Evolutionary conservation across 306 rosid genomes (phyloP).

Genomic region (Amphicarpaea edgeworthii): DNA sequence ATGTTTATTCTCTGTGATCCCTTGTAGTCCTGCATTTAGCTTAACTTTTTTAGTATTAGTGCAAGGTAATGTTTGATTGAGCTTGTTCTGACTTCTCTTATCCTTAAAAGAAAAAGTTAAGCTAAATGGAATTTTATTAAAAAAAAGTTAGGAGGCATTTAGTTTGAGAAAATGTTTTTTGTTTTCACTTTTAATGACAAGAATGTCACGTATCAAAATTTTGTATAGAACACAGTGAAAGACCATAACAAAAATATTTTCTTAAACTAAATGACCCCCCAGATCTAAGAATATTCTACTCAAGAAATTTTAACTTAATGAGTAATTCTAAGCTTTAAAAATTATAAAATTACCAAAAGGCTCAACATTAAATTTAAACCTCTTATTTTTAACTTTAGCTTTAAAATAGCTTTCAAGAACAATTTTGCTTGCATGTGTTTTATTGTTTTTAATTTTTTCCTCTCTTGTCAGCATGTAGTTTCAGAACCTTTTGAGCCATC

Average conservation of each 20-base stretch:
- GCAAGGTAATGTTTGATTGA: neutral
- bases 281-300: neutral
- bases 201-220: neutral
- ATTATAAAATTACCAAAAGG: neutral
- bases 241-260: neutral
- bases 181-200: neutral
- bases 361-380: neutral
- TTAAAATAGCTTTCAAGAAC: neutral
- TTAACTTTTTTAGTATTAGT: too few relatives aligned
- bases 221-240: neutral
- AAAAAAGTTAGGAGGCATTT: neutral
- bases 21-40: too few relatives aligned
- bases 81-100: neutral
- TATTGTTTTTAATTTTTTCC: slow-evolving; percentile 37
- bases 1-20: too few relatives aligned
- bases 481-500: slow-evolving; percentile 93
- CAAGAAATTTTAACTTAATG: neutral
- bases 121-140: neutral
- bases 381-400: neutral
- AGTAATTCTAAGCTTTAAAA: neutral
- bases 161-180: neutral
- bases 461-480: slow-evolving; percentile 72
- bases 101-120: neutral
- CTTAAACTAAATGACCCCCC: neutral
- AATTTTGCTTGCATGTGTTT: slow-evolving; percentile 17